phyloP scores from a whole-genome alignment of 495 filamentous ascomycete species.

The Friedmanniomyces endolithicus region DNA sequence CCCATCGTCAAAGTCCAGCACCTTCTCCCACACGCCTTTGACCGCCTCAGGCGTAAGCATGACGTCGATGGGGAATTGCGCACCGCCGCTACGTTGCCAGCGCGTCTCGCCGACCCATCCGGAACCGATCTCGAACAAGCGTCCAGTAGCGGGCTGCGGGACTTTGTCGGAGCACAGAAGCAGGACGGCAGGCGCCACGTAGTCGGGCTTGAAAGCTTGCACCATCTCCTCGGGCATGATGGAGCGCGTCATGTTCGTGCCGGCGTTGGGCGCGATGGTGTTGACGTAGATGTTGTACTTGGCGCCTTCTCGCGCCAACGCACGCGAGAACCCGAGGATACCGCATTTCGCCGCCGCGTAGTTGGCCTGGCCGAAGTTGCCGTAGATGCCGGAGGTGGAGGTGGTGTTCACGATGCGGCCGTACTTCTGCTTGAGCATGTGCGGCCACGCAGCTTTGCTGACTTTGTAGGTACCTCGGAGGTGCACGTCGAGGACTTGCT shows the following conservation, averaged over 20 bases:
- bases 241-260: conserved; percentile 87
- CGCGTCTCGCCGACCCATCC: conserved; percentile 86
- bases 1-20: conserved; percentile 78
- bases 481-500: conserved; percentile 85
- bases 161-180: conserved; percentile 80
- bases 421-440: conserved; percentile 98
- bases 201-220: conserved; percentile 98
- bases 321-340: conserved; percentile 88
- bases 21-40: conserved; percentile 60
- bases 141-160: conserved; percentile 71
- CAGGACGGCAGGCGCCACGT: conserved; percentile 86
- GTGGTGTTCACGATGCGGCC: conserved; percentile 94
- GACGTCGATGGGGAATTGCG: conserved; percentile 84
- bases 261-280: conserved; percentile 95
- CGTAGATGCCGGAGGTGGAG: conserved; percentile 93
- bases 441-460: conserved; percentile 95
- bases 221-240: conserved; percentile 97
- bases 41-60: conserved; percentile 81
- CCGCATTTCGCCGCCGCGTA: conserved; percentile 91
- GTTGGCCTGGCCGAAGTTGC: conserved; percentile 98
- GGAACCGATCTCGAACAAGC: conserved; percentile 90
- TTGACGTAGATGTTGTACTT: conserved; percentile 99
- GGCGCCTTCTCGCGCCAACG: conserved; percentile 80
- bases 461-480: conserved; percentile 92
- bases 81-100: conserved; percentile 87